phyloP scores from a whole-genome alignment of 805 yeast species.

The Priceomyces fermenticarens region DNA sequence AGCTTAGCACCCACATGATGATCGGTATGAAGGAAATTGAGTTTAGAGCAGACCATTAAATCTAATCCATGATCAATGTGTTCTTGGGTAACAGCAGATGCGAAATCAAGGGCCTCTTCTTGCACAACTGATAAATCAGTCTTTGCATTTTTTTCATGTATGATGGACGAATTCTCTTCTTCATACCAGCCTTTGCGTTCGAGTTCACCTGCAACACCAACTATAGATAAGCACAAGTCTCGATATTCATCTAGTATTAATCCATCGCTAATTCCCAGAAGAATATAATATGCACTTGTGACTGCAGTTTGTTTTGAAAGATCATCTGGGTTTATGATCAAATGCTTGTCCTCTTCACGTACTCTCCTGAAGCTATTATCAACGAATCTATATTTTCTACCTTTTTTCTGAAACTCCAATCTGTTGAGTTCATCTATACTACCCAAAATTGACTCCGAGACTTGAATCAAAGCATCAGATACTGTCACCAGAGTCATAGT shows the following conservation, averaged over 20 bases:
- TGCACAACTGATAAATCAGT: constrained; percentile 27
- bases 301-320: constrained; percentile 32
- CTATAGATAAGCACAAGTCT: constrained; percentile 44
- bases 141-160: constrained; percentile 29
- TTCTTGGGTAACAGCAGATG: constrained; percentile 19
- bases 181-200: constrained; percentile 52
- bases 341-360: constrained; percentile 47
- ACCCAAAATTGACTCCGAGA: constrained; percentile 34
- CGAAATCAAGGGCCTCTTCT: constrained; percentile 33
- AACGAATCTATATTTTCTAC: constrained; percentile 47
- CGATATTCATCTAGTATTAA: constrained; percentile 30
- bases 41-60: constrained; percentile 43
- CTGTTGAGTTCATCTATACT: constrained; percentile 31
- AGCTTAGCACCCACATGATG: constrained; percentile 51
- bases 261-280: constrained; percentile 35
- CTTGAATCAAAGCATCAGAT: constrained; percentile 34
- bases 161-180: constrained; percentile 40
- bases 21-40: constrained; percentile 54
- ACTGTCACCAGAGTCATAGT: constrained; percentile 13
- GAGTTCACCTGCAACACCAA: constrained; percentile 49
- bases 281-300: constrained; percentile 43
- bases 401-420: constrained; percentile 39
- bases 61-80: constrained; percentile 43
- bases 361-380: constrained; percentile 48
- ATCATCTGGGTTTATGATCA: constrained; percentile 35